phyloP scores from a whole-genome alignment of 192 early-diverging fungal genomes.

The Coemansia sp. region DNA sequence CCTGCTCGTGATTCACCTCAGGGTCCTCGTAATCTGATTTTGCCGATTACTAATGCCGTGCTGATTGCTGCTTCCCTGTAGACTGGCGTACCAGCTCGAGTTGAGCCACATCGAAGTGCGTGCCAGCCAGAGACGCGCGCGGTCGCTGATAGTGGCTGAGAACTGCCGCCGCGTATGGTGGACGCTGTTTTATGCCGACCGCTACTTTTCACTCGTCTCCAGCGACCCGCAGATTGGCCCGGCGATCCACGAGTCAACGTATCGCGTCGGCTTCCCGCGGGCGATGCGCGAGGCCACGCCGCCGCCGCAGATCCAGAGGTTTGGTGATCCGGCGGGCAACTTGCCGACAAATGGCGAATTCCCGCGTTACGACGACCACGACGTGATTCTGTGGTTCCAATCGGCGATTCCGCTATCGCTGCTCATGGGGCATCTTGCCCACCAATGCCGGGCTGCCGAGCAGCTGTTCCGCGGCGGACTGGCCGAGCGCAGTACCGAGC shows the following conservation, averaged over 20 bases:
- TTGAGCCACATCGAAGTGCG: conserved; percentile 49
- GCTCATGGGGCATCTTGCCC: conserved; percentile 46
- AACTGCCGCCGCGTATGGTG: conserved; percentile 54
- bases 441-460: conserved; percentile 47
- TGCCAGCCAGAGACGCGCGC: conserved; percentile 46
- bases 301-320: conserved; percentile 15
- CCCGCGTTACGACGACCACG: conserved; percentile 50
- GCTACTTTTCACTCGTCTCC: conserved; percentile 47
- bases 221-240: conserved; percentile 43
- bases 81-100: conserved; percentile 49
- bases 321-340: background rate
- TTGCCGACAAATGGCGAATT: conserved; percentile 22
- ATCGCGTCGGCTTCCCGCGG: conserved; percentile 47
- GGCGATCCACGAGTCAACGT: conserved; percentile 45
- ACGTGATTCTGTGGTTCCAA: conserved; percentile 52
- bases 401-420: conserved; percentile 50
- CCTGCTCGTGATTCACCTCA: background rate
- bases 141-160: conserved; percentile 52
- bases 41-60: background rate
- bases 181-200: conserved; percentile 49
- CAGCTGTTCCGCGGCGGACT: conserved; percentile 45
- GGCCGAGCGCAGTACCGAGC: conserved; percentile 35
- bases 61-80: conserved; percentile 4
- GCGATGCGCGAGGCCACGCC: conserved; percentile 50
- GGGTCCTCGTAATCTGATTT: background rate